Evolutionary conservation across 495 filamentous ascomycete genomes (phyloP).

Genomic region (Rostrohypoxylon terebratum): DNA sequence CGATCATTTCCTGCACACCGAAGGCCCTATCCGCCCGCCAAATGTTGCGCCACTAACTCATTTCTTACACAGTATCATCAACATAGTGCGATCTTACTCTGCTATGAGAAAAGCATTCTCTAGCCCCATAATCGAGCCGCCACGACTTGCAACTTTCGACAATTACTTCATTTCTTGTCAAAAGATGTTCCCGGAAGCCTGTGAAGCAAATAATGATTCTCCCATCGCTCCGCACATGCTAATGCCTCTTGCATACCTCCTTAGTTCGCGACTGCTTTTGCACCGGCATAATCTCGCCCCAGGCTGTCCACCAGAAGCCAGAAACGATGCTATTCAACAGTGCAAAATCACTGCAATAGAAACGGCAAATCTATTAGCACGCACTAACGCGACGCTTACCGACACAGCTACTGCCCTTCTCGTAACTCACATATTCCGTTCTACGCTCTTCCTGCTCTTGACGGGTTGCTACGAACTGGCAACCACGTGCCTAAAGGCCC

Average conservation of each 20-base stretch:
- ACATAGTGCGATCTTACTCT: constrained; percentile 84
- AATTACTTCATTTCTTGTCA: constrained; percentile 81
- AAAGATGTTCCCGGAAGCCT: constrained; percentile 76
- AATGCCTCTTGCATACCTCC: constrained; percentile 78
- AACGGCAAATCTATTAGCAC: constrained; percentile 77
- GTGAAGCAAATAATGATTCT: constrained; percentile 70
- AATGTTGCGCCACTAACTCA: constrained; percentile 65
- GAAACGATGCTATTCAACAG: constrained; percentile 77
- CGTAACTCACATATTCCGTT: constrained; percentile 91
- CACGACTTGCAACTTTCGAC: constrained; percentile 82
- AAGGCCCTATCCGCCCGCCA: constrained; percentile 65
- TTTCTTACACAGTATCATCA: constrained; percentile 81
- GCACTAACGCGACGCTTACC: constrained; percentile 62
- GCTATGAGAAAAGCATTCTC: constrained; percentile 80
- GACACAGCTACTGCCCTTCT: constrained; percentile 64
- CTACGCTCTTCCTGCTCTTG: constrained; percentile 81
- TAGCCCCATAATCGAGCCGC: constrained; percentile 71
- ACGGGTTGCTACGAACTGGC: constrained; percentile 78
- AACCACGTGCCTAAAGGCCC: constrained; percentile 75
- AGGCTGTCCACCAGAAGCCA: constrained; percentile 70
- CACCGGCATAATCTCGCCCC: constrained; percentile 93
- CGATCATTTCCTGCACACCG: constrained; percentile 80
- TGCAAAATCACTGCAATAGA: constrained; percentile 81
- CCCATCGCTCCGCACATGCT: constrained; percentile 79
- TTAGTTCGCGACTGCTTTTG: constrained; percentile 84